Evolutionary conservation across 345 rosid species (phyloP), one percentile per base, ranked within the genome.

Genomic region (Barbarea vulgaris): DNA sequence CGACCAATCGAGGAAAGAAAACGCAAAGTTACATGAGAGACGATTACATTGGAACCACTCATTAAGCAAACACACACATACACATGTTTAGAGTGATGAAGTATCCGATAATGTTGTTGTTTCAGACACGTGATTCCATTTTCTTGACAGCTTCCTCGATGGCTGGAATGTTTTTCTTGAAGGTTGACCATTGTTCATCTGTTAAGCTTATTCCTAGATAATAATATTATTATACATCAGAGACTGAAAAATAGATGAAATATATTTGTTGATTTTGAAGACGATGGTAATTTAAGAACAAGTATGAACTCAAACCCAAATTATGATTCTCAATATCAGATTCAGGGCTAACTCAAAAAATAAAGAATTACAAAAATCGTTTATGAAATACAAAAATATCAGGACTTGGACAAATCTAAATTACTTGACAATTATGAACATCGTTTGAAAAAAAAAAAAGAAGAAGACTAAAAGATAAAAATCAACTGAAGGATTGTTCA

Each of bases 141-240:
- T 85, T 84, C 83, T 64, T 74, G 61, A 91, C 75, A 56, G 97
- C 97, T 58, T 85, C 67, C 66, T 94, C 91, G 47, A 94, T 83
- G 47, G 88, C 87, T 36, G 94, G 80, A 41, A 91, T 77, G 51
- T 82, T 91, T 81, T 83, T 84, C 74, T 76, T 83, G 14, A 94
- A 83, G 18, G 56, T 59, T 17, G 86, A 70, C 98, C 98, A 94
- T 52, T 94, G 98, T 12, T 94, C 96, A 77, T 83, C 91, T 1
- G 90, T 87, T 83, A 94, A 81, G 79, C 96, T 87, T 81, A 91
- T 94, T 52, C 98, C 98, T 94, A 84, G 4, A 5, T 61, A 19
- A n/a, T n/a, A 64, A 73, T 3, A 67, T 14, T 59, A 75, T 4
- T 52, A 13, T 4, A 24, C 1, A 67, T 34, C 47, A 34, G 13